A percentile compares a stretch with the other conserved stretches of the same genome.
phyloP scores from a whole-genome alignment of 306 rosid genomes.

The Trichosanthes cucumerina region DNA sequence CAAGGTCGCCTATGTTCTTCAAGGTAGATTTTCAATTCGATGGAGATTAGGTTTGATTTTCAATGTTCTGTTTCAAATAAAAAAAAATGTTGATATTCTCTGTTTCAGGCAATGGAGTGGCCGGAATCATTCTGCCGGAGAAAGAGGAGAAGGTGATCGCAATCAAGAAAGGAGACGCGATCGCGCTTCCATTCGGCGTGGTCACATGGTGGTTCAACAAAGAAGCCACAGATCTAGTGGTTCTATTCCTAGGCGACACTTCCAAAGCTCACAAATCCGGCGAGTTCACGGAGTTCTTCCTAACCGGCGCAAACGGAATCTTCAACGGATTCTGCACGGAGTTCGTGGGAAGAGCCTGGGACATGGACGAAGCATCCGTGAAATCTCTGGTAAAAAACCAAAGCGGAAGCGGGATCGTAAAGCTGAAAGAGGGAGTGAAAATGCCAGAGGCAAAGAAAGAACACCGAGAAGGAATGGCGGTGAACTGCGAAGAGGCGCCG shows the following conservation, averaged over 20 bases:
- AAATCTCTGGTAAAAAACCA: constrained; percentile 45
- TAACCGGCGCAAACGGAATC: constrained; percentile 61
- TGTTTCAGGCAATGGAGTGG: constrained; percentile 43
- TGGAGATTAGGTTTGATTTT: too few relatives aligned
- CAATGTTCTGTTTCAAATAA: too few relatives aligned
- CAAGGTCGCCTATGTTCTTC: constrained; percentile 2
- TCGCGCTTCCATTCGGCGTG: constrained; percentile 77
- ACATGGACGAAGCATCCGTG: constrained; percentile 38
- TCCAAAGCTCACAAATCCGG: constrained; percentile 72
- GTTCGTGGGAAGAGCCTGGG: constrained; percentile 78
- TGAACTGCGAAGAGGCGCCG: constrained; percentile 75
- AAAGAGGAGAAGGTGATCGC: constrained; percentile 60
- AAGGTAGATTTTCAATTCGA: not conserved
- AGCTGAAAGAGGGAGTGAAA: constrained; percentile 10
- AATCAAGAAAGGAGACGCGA: constrained; percentile 72
- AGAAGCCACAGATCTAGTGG: constrained; percentile 54
- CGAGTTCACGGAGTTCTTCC: constrained; percentile 60
- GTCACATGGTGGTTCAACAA: constrained; percentile 81
- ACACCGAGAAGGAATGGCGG: constrained; percentile 46
- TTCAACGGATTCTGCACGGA: constrained; percentile 61
- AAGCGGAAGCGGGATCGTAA: constrained; percentile 38
- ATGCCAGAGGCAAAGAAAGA: constrained; percentile 47
- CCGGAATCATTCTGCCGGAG: constrained; percentile 63
- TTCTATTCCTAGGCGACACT: constrained; percentile 70
- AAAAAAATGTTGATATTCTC: too few relatives aligned